Conservation (phyloP, 1,139 yeast species). For the Sugiyamaella novakii region DNA sequence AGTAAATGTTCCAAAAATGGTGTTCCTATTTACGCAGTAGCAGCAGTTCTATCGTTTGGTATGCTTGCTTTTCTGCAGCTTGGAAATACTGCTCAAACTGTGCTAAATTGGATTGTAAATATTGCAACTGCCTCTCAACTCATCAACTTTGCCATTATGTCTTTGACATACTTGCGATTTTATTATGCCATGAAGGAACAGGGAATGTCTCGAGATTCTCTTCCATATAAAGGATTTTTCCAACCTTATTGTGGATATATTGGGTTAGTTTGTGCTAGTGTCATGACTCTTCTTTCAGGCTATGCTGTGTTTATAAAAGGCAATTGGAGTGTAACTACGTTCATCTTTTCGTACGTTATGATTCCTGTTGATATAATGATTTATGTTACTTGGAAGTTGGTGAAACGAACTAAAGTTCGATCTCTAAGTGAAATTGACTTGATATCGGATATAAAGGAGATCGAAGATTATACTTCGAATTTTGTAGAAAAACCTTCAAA, state of each 20-base stretch:
- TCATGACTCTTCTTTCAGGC: slow-evolving; percentile 67
- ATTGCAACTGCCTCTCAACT: slow-evolving; percentile 79
- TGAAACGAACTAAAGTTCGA: slow-evolving; percentile 53
- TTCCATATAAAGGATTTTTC: slow-evolving; percentile 58
- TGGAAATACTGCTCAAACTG: slow-evolving; percentile 61
- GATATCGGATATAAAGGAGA: slow-evolving; percentile 55
- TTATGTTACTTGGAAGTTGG: slow-evolving; percentile 59
- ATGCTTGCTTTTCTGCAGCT: slow-evolving; percentile 59
- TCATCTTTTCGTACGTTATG: slow-evolving; percentile 68
- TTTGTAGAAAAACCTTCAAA: slow-evolving; percentile 26
- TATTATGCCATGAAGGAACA: slow-evolving; percentile 63
- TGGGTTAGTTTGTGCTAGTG: slow-evolving; percentile 50
- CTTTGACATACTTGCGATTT: slow-evolving; percentile 64
- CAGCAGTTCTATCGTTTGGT: slow-evolving; percentile 52
- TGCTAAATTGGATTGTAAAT: slow-evolving; percentile 72
- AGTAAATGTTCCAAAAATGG: slow-evolving; percentile 52
- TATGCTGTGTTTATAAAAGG: slow-evolving; percentile 69
- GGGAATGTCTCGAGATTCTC: slow-evolving; percentile 53
- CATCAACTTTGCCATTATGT: slow-evolving; percentile 67
- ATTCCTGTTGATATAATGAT: slow-evolving; percentile 62
- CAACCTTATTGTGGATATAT: slow-evolving; percentile 58
- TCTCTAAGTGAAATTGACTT: slow-evolving; percentile 58
- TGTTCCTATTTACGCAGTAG: slow-evolving; percentile 59
- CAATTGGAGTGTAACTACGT: slow-evolving; percentile 60
- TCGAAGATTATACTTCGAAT: slow-evolving; percentile 45